A percentile compares a stretch with the other conserved stretches of the same genome.
Conservation (phyloP, 192 early-diverging fungal genomes). For the Gonapodya prolifera region DNA sequence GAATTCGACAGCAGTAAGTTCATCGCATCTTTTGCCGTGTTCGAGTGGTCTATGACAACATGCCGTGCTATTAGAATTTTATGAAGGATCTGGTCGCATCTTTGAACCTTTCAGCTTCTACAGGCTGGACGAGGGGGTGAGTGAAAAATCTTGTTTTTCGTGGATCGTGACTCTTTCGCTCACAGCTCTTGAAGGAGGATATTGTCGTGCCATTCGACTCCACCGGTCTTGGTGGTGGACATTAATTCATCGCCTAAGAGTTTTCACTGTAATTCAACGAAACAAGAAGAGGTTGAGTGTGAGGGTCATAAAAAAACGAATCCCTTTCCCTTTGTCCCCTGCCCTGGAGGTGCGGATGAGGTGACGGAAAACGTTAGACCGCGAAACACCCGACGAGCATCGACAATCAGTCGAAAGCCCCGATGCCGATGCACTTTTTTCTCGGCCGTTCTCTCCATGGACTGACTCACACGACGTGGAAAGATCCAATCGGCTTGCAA, state of each 20-base stretch:
- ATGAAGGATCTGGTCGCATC: neutral
- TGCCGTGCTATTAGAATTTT: neutral
- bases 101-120: neutral
- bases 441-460: too few relatives aligned
- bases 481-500: too few relatives aligned
- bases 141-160: neutral
- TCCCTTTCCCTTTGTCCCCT: too few relatives aligned
- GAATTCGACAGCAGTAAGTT: slow-evolving; percentile 3
- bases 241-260: neutral
- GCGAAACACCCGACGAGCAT: too few relatives aligned
- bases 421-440: too few relatives aligned
- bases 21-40: neutral
- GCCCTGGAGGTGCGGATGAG: too few relatives aligned
- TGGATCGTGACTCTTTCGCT: neutral
- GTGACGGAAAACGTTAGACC: too few relatives aligned
- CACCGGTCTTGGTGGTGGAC: neutral
- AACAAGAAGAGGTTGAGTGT: too few relatives aligned
- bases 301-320: too few relatives aligned
- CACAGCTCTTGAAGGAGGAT: neutral
- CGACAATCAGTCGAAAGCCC: too few relatives aligned
- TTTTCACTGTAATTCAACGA: too few relatives aligned
- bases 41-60: neutral
- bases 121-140: neutral
- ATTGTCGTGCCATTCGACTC: neutral
- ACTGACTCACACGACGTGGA: too few relatives aligned